Base-by-base conservation (phyloP, 2,329 filamentous ascomycete genomes). In the Pseudocercospora musae region DNA sequence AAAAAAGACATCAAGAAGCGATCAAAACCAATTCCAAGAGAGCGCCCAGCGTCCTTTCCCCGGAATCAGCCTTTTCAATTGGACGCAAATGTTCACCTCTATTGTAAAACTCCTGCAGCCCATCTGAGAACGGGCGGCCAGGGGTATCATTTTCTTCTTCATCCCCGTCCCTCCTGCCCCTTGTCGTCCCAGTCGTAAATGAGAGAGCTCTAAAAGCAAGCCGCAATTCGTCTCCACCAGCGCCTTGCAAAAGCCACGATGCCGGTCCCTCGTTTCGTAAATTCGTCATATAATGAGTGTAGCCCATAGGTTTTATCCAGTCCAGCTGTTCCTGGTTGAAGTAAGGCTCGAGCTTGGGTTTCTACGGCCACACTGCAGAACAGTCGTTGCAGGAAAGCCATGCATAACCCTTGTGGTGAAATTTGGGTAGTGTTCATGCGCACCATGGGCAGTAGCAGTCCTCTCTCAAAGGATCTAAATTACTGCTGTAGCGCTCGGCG, bases 161-260 rank as follows among this genome's bases (percentile, higher is more conserved):
- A 37, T 37, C 37, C 9, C 37, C 13, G 4, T 18, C 15, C 23
- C 31, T 18, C 3, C 3, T 29, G n/a, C n/a, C n/a, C 31, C n/a
- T 7, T 54, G 25, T 53, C 49, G n/a, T 53, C 49, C 49, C 23
- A 31, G 25, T 53, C n/a, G 49, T 53, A n/a, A 21, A 15, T 25
- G 44, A 48, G 44, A 20, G 23, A 48, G n/a, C 20, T 21, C 20
- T 25, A 48, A 48, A 48, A 23, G 18, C 44, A 48, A 54, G 18
- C n/a, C 31, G 52, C 27, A 54, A 13, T 5, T 54, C 15, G 40
- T 33, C 52, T 54, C 52, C 52, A 54, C 52, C 52, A 54, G 52
- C 52, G 52, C 52, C 52, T 33, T 54, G 52, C 52, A 25, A 54
- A 54, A 54, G 27, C 3, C 52, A 54, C 31, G 33, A 37, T 15